Evolutionary conservation across 176 grass and related monocot genomes (phyloP).

Genomic region (Paspalum vaginatum): DNA sequence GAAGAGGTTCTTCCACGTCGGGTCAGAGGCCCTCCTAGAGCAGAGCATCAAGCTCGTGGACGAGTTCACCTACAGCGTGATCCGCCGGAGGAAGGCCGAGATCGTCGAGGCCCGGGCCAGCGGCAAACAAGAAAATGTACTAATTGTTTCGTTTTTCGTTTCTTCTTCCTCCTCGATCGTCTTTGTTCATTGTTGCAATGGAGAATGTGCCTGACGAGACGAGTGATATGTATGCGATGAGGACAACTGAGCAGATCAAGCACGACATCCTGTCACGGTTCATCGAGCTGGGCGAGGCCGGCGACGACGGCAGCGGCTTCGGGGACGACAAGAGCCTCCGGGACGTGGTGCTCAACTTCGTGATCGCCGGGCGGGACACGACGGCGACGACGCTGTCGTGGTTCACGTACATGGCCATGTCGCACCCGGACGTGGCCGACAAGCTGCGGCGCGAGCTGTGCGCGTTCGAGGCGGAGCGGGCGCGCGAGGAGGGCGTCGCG

Average conservation of each 20-base stretch:
- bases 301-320: constrained; percentile 44
- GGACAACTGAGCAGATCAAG: constrained; percentile 60
- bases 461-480: constrained; percentile 72
- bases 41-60: constrained; percentile 88
- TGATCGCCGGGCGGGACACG: constrained; percentile 89
- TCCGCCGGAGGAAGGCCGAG: constrained; percentile 76
- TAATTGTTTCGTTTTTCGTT: neutral
- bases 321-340: constrained; percentile 85
- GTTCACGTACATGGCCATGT: constrained; percentile 92
- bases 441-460: constrained; percentile 72
- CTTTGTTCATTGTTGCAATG: neutral
- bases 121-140: constrained; percentile 57
- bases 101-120: constrained; percentile 64
- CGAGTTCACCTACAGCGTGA: constrained; percentile 85
- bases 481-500: constrained; percentile 56
- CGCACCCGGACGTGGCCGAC: constrained; percentile 62
- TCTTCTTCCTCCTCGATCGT: neutral
- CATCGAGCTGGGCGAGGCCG: constrained; percentile 79
- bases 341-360: constrained; percentile 93
- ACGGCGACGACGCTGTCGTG: constrained; percentile 93
- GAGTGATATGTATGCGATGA: neutral
- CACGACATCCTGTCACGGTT: constrained; percentile 94
- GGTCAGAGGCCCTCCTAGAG: constrained; percentile 77
- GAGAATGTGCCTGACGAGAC: neutral
- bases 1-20: constrained; percentile 71